phyloP scores from a whole-genome alignment of 345 rosid genomes.

The Eucalyptus brandiana region DNA sequence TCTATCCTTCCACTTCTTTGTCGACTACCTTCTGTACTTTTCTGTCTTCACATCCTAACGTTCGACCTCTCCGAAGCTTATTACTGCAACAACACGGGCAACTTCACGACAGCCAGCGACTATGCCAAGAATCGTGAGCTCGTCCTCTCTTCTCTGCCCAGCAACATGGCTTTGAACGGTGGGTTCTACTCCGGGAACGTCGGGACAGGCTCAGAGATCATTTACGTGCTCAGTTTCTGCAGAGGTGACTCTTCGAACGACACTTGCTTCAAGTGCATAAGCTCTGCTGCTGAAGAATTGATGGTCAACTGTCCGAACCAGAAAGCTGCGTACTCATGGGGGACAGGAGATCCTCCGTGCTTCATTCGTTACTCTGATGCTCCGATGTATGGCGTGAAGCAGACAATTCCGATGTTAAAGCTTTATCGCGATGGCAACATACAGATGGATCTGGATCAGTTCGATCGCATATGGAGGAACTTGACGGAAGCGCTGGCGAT shows the following conservation, averaged over 20 bases:
- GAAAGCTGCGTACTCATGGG: constrained; percentile 20
- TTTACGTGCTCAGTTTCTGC: constrained; percentile 18
- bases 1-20: neutral
- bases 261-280: constrained; percentile 8
- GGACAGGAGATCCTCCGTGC: constrained; percentile 7
- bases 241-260: constrained; percentile 8
- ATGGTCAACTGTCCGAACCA: constrained; percentile 13
- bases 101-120: neutral
- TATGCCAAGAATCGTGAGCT: neutral
- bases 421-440: neutral
- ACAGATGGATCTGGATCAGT: neutral
- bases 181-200: neutral
- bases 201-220: neutral
- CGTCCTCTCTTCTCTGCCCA: constrained; percentile 1
- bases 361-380: constrained; percentile 18
- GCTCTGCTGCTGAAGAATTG: neutral
- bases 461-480: constrained; percentile 12
- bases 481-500: neutral
- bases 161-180: neutral
- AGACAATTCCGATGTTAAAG: neutral
- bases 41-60: neutral
- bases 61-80: neutral
- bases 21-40: neutral
- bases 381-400: constrained; percentile 7
- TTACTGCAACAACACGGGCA: neutral